Percentiles rank a stretch among this genome's conserved stretches.
Conservation (phyloP, 2,329 filamentous ascomycete genomes). For the Talaromyces islandicus region DNA sequence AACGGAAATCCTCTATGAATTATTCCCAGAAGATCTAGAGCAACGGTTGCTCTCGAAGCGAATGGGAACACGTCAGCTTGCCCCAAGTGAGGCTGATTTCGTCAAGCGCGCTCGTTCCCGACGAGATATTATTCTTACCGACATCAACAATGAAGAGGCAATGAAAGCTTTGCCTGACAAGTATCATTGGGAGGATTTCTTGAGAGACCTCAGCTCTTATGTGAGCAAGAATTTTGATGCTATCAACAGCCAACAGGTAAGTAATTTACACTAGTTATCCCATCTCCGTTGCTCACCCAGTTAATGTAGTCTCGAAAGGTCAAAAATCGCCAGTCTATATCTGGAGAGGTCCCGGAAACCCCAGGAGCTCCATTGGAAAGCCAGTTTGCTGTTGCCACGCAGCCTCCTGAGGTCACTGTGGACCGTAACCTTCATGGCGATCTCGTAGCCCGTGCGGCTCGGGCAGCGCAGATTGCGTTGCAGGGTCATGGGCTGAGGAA, state of each 20-base stretch:
- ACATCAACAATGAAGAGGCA: conserved; percentile 47
- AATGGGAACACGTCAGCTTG: conserved; percentile 48
- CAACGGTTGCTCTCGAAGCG: conserved; percentile 49
- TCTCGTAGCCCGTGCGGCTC: conserved; percentile 42
- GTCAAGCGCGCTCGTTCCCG: conserved; percentile 49
- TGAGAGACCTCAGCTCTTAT: conserved; percentile 53
- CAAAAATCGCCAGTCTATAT: conserved; percentile 33
- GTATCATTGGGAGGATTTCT: conserved; percentile 60
- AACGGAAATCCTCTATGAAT: conserved; percentile 52
- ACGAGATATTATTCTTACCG: conserved; percentile 51
- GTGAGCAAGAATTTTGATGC: conserved; percentile 54
- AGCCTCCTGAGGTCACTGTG: conserved; percentile 33
- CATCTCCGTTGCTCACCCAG: conserved; percentile 15
- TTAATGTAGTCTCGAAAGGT: conserved; percentile 30
- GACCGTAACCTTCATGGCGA: conserved; percentile 39
- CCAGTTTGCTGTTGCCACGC: conserved; percentile 35
- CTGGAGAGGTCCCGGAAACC: conserved; percentile 31
- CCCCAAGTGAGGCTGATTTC: conserved; percentile 56
- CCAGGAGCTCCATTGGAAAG: conserved; percentile 34
- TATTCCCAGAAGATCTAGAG: conserved; percentile 55
- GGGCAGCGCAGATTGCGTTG: conserved; percentile 43
- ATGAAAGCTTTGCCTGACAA: conserved; percentile 49
- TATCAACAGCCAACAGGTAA: conserved; percentile 43
- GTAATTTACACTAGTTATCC: conserved; percentile 9
- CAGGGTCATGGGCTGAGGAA: conserved; percentile 37